Conservation (phyloP, 2,329 filamentous ascomycete genomes). For the Fusarium staphyleae region DNA sequence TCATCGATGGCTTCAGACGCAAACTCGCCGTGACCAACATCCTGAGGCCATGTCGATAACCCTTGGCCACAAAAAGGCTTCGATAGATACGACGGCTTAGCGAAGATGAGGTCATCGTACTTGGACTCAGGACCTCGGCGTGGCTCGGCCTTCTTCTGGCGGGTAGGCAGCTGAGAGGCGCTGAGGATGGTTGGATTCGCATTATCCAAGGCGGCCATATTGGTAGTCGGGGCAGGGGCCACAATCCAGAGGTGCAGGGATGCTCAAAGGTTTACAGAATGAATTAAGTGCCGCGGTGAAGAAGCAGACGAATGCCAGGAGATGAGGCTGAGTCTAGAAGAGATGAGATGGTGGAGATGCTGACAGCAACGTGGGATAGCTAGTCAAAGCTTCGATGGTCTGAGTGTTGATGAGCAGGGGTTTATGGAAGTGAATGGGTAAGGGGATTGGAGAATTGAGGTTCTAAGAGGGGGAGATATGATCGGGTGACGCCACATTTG, state of each 20-base stretch:
- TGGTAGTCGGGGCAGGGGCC: slow-evolving; percentile 9
- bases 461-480: slow-evolving; percentile 33
- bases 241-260: slow-evolving; percentile 22
- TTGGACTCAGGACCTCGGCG: slow-evolving; percentile 57
- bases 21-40: slow-evolving; percentile 61
- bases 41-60: slow-evolving; percentile 45
- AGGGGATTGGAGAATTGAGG: slow-evolving; percentile 20
- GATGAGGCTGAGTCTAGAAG: slow-evolving; percentile 7
- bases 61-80: slow-evolving; percentile 50
- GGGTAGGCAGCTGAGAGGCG: slow-evolving; percentile 85
- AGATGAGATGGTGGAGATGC: slow-evolving; percentile 34
- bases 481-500: slow-evolving; percentile 36
- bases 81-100: slow-evolving; percentile 54
- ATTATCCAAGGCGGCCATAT: slow-evolving; percentile 64
- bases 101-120: slow-evolving; percentile 56
- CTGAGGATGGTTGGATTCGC: slow-evolving; percentile 94
- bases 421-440: slow-evolving; percentile 23
- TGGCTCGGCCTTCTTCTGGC: slow-evolving; percentile 60
- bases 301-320: slow-evolving; percentile 3
- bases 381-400: slow-evolving; percentile 22
- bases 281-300: slow-evolving; percentile 9
- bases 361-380: slow-evolving; percentile 16
- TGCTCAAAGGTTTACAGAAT: slow-evolving; percentile 8
- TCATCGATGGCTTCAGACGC: slow-evolving; percentile 87
- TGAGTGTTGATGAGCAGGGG: slow-evolving; percentile 26